These are phyloP conservation scores for Tolypocladium tropicale DNA, from an alignment of 2,329 filamentous ascomycete species.

Conservation along the genomic window DNA sequence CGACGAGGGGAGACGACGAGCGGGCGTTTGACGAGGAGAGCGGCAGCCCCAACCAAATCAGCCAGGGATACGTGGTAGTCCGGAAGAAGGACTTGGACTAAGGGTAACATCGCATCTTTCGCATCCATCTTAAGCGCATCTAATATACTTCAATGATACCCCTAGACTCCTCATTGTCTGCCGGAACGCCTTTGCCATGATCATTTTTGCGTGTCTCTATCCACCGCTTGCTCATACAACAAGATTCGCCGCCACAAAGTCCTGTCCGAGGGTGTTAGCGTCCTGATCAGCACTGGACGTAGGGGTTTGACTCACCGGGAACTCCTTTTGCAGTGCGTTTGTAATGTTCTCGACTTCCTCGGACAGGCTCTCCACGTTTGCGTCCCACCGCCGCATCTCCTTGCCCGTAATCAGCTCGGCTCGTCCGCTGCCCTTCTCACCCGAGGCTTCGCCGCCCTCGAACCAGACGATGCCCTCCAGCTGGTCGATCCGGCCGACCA, in stretches of 20 bases:
- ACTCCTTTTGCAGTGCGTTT: conserved; percentile 68
- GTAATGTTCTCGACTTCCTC: conserved; percentile 86
- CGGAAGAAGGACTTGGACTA: conserved; percentile 41
- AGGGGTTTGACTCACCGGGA: conserved; percentile 45
- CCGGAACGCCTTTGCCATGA: conserved; percentile 1
- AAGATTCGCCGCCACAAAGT: conserved; percentile 46
- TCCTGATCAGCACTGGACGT: background rate
- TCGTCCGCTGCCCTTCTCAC: conserved; percentile 56
- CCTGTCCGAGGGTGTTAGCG: conserved; percentile 21
- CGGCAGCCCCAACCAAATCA: conserved; percentile 34
- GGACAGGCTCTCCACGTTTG: conserved; percentile 73
- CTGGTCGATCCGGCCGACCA: conserved; percentile 88
- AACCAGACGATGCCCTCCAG: conserved; percentile 85
- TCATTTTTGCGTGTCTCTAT: background rate
- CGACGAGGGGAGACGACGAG: conserved; percentile 24
- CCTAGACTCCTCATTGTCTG: background rate
- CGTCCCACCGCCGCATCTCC: conserved; percentile 79
- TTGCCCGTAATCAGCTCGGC: conserved; percentile 53
- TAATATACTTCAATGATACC: background rate
- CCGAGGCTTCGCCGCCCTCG: conserved; percentile 60
- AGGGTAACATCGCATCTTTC: background rate
- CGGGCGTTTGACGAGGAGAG: conserved; percentile 37
- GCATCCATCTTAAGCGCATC: background rate
- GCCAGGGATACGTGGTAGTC: conserved; percentile 44
- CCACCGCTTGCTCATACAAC: conserved; percentile 17